A percentile compares a stretch with the other conserved stretches of the same genome.
Conservation (phyloP, 2,329 filamentous ascomycete species). For the Ceratocystis cacaofunesta region DNA sequence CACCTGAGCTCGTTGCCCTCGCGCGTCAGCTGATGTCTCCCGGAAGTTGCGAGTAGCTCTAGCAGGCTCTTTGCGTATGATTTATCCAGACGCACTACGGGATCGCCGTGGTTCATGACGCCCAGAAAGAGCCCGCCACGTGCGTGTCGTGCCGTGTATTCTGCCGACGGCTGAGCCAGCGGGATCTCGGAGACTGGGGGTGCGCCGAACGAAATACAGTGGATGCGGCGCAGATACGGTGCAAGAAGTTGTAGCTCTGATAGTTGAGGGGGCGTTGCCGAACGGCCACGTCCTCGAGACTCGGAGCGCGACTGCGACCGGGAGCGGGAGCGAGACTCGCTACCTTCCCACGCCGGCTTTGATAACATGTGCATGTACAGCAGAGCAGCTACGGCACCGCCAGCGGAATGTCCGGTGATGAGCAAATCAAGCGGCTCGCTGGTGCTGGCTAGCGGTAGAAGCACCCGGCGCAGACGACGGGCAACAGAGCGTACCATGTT, state of each 20-base stretch:
- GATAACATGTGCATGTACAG: slow-evolving; percentile 72
- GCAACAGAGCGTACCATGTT: slow-evolving; percentile 53
- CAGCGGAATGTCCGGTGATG: slow-evolving; percentile 76
- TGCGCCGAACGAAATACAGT: slow-evolving; percentile 76
- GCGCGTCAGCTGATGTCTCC: slow-evolving; percentile 23
- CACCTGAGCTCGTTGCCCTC: slow-evolving; percentile 27
- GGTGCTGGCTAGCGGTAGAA: neutral
- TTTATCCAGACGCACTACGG: slow-evolving; percentile 61
- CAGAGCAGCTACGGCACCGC: slow-evolving; percentile 66
- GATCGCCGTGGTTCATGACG: slow-evolving; percentile 79
- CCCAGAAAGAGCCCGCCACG: slow-evolving; percentile 48
- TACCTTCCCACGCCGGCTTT: slow-evolving; percentile 22
- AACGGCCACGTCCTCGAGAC: slow-evolving; percentile 20
- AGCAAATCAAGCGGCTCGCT: slow-evolving; percentile 53
- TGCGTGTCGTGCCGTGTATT: slow-evolving; percentile 35
- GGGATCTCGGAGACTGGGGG: slow-evolving; percentile 63
- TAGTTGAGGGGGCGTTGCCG: slow-evolving; percentile 22
- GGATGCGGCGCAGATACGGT: slow-evolving; percentile 58
- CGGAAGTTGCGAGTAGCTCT: slow-evolving; percentile 50
- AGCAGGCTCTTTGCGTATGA: slow-evolving; percentile 59
- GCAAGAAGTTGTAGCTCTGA: slow-evolving; percentile 46
- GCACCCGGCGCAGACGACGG: slow-evolving; percentile 43
- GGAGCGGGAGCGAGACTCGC: slow-evolving; percentile 27
- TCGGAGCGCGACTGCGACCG: slow-evolving; percentile 46
- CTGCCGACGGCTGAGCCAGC: slow-evolving; percentile 25